Evolutionary conservation across 1,284 basidiomycete species (phyloP).

Genomic region (Sphaerobolus stellatus): DNA sequence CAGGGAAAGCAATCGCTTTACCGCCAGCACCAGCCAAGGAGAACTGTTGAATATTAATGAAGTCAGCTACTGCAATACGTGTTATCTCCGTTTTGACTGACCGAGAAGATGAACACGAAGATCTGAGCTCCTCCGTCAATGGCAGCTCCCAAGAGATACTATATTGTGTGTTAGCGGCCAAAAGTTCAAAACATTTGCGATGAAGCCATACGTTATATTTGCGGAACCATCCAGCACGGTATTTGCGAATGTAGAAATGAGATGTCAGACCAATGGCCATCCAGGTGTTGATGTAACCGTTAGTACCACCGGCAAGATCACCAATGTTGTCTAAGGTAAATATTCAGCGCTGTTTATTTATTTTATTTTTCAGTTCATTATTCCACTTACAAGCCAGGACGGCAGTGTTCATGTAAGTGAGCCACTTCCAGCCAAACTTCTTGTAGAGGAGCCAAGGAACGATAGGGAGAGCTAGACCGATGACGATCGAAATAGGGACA

Average conservation of each 20-base stretch:
- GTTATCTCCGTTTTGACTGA: not conserved
- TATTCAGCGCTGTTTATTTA: too few relatives aligned
- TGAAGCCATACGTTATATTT: conserved; percentile 8
- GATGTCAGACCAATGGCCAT: conserved; percentile 13
- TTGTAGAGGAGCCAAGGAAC: conserved; percentile 10
- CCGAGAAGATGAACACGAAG: conserved; percentile 13
- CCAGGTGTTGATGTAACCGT: conserved; percentile 14
- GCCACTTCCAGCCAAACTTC: conserved; percentile 11
- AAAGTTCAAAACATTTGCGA: not conserved
- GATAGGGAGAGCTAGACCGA: conserved; percentile 8
- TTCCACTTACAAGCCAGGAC: conserved; percentile 5
- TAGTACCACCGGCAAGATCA: conserved; percentile 9
- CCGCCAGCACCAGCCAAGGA: conserved; percentile 9
- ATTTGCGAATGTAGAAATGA: conserved; percentile 11
- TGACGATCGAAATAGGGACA: conserved; percentile 9
- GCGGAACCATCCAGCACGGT: conserved; percentile 10
- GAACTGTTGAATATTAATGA: not conserved
- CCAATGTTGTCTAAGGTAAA: conserved; percentile 7
- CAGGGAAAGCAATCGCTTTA: conserved; percentile 5
- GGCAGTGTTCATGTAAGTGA: conserved; percentile 9
- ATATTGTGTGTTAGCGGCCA: not conserved
- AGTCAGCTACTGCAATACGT: not conserved
- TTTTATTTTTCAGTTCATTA: not conserved
- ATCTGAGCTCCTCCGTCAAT: conserved; percentile 11
- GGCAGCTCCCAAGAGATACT: conserved; percentile 12